A percentile compares a stretch with the other conserved stretches of the same genome.
Evolutionary conservation across 495 filamentous ascomycete species (phyloP).

Genomic region (Thozetella sp.): DNA sequence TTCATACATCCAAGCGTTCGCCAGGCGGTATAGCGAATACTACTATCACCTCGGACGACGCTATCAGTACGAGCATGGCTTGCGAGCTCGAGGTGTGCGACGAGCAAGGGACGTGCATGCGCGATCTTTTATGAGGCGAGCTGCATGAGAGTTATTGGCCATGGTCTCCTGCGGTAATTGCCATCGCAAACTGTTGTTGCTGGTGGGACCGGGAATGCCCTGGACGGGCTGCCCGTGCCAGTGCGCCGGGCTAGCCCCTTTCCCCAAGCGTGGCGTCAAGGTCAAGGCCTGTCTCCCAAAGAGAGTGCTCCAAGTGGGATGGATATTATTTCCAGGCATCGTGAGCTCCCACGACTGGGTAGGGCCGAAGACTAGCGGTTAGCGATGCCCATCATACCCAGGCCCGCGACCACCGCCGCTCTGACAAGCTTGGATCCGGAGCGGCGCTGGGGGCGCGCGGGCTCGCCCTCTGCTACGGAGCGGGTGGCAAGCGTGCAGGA

Average conservation of each 20-base stretch:
- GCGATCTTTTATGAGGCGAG: not conserved
- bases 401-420: too few species aligned
- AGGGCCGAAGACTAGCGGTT: too few species aligned
- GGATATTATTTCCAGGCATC: too few species aligned
- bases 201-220: not conserved
- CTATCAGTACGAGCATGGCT: not conserved
- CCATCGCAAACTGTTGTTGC: not conserved
- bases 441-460: too few species aligned
- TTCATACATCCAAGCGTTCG: not conserved
- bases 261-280: not conserved
- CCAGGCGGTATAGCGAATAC: not conserved
- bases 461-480: too few species aligned
- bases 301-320: too few species aligned
- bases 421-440: too few species aligned
- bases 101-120: not conserved
- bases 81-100: not conserved
- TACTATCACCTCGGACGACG: conserved; percentile 1
- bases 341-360: too few species aligned
- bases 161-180: not conserved
- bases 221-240: not conserved
- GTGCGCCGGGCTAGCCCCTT: not conserved
- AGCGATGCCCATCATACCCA: too few species aligned
- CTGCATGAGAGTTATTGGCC: not conserved
- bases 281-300: not conserved
- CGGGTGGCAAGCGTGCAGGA: too few species aligned